A percentile compares a stretch with the other conserved stretches of the same genome.
Evolutionary conservation across 1,284 basidiomycete genomes (phyloP).

Genomic region (Psilocybe mexicana): DNA sequence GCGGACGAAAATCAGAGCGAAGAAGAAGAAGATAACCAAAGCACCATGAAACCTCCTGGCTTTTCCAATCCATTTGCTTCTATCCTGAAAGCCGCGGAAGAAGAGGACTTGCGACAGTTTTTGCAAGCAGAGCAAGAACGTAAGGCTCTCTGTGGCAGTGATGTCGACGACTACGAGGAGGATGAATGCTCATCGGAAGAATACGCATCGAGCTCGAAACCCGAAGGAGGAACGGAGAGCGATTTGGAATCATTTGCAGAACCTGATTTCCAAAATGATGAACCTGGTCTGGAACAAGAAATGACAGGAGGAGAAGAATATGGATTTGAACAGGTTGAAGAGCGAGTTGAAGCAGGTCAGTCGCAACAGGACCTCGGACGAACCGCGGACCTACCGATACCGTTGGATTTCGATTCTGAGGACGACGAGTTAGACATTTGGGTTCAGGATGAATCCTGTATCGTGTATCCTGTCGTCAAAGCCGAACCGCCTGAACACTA

Average conservation of each 20-base stretch:
- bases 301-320: conserved; percentile 5
- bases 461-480: conserved; percentile 28
- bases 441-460: conserved; percentile 34
- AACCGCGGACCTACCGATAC: conserved; percentile 1
- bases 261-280: not conserved
- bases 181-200: conserved; percentile 21
- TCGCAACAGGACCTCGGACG: conserved; percentile 4
- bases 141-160: conserved; percentile 46
- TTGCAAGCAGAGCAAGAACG: conserved; percentile 58
- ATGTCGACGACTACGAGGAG: conserved; percentile 33
- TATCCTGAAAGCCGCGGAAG: conserved; percentile 51
- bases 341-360: not conserved
- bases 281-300: conserved; percentile 11
- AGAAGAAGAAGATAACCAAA: not conserved
- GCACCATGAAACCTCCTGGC: not conserved
- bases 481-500: not conserved
- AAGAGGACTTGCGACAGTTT: conserved; percentile 65
- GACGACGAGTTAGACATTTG: conserved; percentile 47
- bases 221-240: conserved; percentile 1
- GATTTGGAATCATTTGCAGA: not conserved
- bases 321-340: not conserved
- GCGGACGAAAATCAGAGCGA: conserved; percentile 9
- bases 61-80: conserved; percentile 44
- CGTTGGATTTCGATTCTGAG: conserved; percentile 31
- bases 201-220: conserved; percentile 1